Conservation (phyloP, 164 flowering plant genomes). For the Santalum album region DNA sequence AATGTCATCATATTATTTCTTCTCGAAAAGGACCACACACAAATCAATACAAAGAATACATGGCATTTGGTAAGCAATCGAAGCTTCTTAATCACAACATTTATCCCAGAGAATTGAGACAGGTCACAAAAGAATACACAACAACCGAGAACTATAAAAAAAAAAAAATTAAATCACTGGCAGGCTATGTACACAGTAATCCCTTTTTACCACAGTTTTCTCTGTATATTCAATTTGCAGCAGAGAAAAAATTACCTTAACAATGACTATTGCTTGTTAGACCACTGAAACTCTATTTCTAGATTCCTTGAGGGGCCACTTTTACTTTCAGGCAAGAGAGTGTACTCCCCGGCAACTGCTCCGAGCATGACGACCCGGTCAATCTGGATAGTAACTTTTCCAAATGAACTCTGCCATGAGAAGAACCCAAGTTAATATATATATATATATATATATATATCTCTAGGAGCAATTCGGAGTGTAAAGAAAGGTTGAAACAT, state of each 20-base stretch:
- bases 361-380: conserved; percentile 95
- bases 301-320: conserved; percentile 76
- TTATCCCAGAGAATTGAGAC: background rate
- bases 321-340: conserved; percentile 81
- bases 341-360: conserved; percentile 88
- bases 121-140: conserved; percentile 33
- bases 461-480: too few species aligned
- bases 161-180: conserved; percentile 13
- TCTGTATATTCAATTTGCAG: conserved; percentile 11
- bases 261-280: conserved; percentile 43
- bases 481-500: background rate
- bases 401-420: conserved; percentile 69
- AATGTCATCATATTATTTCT: too few species aligned
- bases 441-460: too few species aligned
- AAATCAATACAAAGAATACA: background rate
- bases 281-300: conserved; percentile 97
- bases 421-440: background rate
- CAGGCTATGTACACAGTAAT: conserved; percentile 31
- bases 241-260: conserved; percentile 6
- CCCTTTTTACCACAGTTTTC: conserved; percentile 2
- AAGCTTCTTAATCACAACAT: background rate
- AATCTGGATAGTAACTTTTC: conserved; percentile 96
- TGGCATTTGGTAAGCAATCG: background rate
- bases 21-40: too few species aligned
- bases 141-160: conserved; percentile 8